phyloP scores from a whole-genome alignment of 2,329 filamentous ascomycete species.

The Colletotrichum sp. region DNA sequence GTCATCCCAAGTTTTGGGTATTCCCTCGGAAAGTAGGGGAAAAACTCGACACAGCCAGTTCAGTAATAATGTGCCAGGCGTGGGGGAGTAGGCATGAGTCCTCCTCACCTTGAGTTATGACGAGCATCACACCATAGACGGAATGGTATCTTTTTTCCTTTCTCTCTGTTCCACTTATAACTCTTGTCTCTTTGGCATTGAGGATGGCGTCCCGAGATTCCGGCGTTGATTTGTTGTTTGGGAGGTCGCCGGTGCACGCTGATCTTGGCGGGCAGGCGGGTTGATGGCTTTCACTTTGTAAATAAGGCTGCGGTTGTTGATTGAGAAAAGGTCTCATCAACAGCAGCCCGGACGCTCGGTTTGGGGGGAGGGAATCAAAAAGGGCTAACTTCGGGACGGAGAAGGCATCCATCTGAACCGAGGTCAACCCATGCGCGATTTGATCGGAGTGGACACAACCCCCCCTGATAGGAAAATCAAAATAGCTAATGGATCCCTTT shows the following conservation, averaged over 20 bases:
- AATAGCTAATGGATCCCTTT: constrained; percentile 18
- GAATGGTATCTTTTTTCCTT: constrained; percentile 1
- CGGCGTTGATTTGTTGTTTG: constrained; percentile 14
- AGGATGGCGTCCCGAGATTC: constrained; percentile 16
- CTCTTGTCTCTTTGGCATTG: constrained; percentile 5
- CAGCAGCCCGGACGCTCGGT: background rate
- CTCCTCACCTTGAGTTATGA: constrained; percentile 1
- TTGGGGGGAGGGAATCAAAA: background rate
- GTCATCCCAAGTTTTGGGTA: background rate
- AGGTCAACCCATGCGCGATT: background rate
- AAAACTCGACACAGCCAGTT: background rate
- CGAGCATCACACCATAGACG: constrained; percentile 7
- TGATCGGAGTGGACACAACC: background rate
- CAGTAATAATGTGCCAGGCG: background rate
- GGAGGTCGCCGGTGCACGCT: background rate
- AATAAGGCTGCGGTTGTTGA: background rate
- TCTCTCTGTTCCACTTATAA: constrained; percentile 9
- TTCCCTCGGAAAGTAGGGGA: background rate
- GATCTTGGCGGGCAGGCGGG: background rate
- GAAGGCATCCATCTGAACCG: background rate
- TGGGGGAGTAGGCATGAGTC: background rate
- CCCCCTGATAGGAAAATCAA: background rate
- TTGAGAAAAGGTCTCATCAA: background rate
- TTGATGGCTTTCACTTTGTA: background rate
- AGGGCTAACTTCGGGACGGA: background rate